phyloP scores from a whole-genome alignment of 176 grass and related monocot genomes.

The Musa acuminata region DNA sequence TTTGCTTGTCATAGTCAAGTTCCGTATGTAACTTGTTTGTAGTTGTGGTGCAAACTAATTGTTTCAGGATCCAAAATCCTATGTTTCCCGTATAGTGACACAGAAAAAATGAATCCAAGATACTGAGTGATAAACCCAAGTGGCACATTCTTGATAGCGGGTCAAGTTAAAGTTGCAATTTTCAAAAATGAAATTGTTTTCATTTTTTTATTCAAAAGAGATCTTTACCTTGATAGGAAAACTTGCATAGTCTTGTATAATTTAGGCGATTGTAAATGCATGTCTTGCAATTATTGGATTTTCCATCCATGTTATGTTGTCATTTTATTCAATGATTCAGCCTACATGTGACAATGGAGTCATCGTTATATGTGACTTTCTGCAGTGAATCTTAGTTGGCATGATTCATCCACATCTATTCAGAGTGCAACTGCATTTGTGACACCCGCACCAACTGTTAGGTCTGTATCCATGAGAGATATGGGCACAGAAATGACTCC shows the following conservation, averaged over 20 bases:
- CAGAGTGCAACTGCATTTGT: conserved; percentile 54
- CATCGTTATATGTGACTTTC: conserved; percentile 3
- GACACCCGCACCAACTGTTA: conserved; percentile 52
- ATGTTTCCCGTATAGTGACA: too few species aligned
- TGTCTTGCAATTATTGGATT: background rate
- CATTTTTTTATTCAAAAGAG: too few species aligned
- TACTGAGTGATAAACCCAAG: too few species aligned
- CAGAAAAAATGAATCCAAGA: too few species aligned
- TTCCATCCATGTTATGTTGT: background rate
- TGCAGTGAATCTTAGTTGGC: conserved; percentile 59
- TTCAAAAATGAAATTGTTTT: background rate
- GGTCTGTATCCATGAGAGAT: conserved; percentile 92
- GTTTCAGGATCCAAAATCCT: too few species aligned
- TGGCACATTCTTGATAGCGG: too few species aligned
- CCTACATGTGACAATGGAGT: background rate
- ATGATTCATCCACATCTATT: conserved; percentile 50
- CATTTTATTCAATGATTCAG: background rate
- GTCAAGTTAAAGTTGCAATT: too few species aligned
- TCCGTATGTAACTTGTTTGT: too few species aligned
- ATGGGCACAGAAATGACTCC: conserved; percentile 99
- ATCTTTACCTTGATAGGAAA: background rate
- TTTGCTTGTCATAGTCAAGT: too few species aligned
- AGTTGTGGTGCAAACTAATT: too few species aligned
- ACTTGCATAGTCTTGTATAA: background rate
- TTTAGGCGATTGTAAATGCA: background rate